These are phyloP conservation scores for Ogataea allantospora DNA, from an alignment of 805 yeast genomes.

Conservation along the genomic window DNA sequence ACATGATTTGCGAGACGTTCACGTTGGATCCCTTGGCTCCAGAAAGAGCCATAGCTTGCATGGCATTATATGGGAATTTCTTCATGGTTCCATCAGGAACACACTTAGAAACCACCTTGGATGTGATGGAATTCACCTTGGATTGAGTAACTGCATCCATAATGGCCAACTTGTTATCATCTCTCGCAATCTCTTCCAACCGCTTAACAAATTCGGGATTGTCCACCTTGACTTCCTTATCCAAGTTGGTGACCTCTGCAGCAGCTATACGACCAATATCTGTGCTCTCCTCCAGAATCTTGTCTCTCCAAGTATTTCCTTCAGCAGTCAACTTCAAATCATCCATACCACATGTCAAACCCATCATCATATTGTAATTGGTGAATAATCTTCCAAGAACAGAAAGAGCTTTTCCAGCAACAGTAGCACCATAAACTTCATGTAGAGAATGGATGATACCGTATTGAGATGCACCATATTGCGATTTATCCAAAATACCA, in stretches of 20 bases:
- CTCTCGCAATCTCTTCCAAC: conserved; percentile 91
- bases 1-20: conserved; percentile 98
- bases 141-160: conserved; percentile 94
- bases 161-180: conserved; percentile 86
- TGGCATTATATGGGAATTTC: conserved; percentile 89
- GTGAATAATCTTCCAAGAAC: conserved; percentile 96
- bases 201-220: conserved; percentile 83
- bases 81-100: conserved; percentile 97
- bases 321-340: conserved; percentile 88
- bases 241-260: conserved; percentile 86
- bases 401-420: conserved; percentile 86
- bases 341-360: conserved; percentile 99
- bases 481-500: conserved; percentile 96
- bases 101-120: conserved; percentile 92
- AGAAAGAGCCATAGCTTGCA: conserved; percentile 98
- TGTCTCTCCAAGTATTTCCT: conserved; percentile 87
- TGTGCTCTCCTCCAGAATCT: conserved; percentile 70
- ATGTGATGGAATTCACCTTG: conserved; percentile 86
- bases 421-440: conserved; percentile 89
- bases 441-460: conserved; percentile 96
- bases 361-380: conserved; percentile 85
- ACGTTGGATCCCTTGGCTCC: conserved; percentile 99
- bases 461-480: conserved; percentile 95
- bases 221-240: conserved; percentile 40
- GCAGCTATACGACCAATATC: conserved; percentile 93